Evolutionary conservation across 2,329 filamentous ascomycete genomes (phyloP).

Genomic region (Paracoccidioides lutzii): DNA sequence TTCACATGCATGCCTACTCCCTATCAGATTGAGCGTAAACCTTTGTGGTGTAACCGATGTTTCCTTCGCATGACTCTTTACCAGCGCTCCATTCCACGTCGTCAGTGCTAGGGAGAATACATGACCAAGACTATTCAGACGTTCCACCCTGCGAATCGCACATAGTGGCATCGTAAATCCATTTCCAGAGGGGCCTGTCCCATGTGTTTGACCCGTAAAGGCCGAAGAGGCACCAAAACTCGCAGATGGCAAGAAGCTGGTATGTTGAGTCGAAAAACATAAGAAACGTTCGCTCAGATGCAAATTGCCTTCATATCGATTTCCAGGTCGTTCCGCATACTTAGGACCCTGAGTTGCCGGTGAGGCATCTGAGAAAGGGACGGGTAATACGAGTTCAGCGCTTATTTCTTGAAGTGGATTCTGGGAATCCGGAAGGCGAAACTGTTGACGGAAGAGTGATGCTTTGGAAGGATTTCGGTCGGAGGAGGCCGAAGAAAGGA

Average conservation of each 20-base stretch:
- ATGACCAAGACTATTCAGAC: conserved; percentile 83
- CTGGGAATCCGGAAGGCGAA: conserved; percentile 84
- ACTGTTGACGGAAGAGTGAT: conserved; percentile 87
- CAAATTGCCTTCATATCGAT: conserved; percentile 81
- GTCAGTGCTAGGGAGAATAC: conserved; percentile 88
- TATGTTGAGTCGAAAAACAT: conserved; percentile 89
- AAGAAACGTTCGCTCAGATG: conserved; percentile 90
- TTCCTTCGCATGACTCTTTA: conserved; percentile 36
- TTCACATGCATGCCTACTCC: conserved; percentile 78
- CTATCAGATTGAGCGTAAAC: conserved; percentile 82
- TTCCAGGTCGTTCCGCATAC: conserved; percentile 51
- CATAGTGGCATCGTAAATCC: conserved; percentile 91
- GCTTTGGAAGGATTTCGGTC: conserved; percentile 81
- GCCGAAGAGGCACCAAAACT: conserved; percentile 66
- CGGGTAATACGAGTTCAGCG: conserved; percentile 81
- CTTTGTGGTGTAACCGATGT: conserved; percentile 55
- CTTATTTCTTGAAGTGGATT: conserved; percentile 92
- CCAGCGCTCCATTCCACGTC: conserved; percentile 68
- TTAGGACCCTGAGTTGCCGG: conserved; percentile 44
- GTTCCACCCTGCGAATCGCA: conserved; percentile 80
- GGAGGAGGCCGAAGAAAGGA: conserved; percentile 57
- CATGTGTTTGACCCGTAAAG: conserved; percentile 87
- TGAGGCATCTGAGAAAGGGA: conserved; percentile 40
- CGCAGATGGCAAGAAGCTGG: conserved; percentile 70
- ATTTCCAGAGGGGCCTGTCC: conserved; percentile 83